Evolutionary conservation across 352 stramenopile genomes (phyloP).

Genomic region (Pythium folliculosum): DNA sequence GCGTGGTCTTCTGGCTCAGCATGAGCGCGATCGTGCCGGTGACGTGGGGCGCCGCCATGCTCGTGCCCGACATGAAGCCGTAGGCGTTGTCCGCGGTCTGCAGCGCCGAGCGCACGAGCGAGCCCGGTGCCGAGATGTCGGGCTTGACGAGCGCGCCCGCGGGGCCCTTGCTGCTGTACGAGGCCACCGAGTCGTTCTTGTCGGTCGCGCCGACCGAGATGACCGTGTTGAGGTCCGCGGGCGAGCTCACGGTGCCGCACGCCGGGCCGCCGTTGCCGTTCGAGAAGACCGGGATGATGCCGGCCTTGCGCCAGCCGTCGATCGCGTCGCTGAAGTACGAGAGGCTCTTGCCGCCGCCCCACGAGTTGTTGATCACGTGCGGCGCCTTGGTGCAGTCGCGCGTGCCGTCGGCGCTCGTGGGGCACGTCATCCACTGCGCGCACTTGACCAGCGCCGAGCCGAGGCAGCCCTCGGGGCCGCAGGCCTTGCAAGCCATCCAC

Average conservation of each 20-base stretch:
- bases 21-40: constrained; percentile 33
- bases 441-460: constrained; percentile 29
- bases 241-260: constrained; percentile 32
- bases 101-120: constrained; percentile 23
- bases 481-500: constrained; percentile 40
- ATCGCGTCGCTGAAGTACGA: constrained; percentile 30
- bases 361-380: constrained; percentile 44
- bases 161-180: constrained; percentile 37
- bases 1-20: constrained; percentile 25
- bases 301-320: constrained; percentile 32
- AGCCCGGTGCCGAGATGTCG: constrained; percentile 35
- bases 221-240: constrained; percentile 32
- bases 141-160: constrained; percentile 29
- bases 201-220: constrained; percentile 39
- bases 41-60: constrained; percentile 40
- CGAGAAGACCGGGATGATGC: constrained; percentile 42
- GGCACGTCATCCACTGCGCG: constrained; percentile 31
- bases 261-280: constrained; percentile 34
- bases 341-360: constrained; percentile 28
- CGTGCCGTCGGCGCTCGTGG: constrained; percentile 11
- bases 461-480: constrained; percentile 18
- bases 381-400: constrained; percentile 40
- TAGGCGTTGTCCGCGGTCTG: constrained; percentile 29
- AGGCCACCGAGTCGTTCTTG: constrained; percentile 26
- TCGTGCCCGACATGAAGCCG: constrained; percentile 32